Evolutionary conservation across 768 basidiomycete genomes (phyloP), one percentile per base, ranked within the genome.

Genomic region (Pholiota conissans): DNA sequence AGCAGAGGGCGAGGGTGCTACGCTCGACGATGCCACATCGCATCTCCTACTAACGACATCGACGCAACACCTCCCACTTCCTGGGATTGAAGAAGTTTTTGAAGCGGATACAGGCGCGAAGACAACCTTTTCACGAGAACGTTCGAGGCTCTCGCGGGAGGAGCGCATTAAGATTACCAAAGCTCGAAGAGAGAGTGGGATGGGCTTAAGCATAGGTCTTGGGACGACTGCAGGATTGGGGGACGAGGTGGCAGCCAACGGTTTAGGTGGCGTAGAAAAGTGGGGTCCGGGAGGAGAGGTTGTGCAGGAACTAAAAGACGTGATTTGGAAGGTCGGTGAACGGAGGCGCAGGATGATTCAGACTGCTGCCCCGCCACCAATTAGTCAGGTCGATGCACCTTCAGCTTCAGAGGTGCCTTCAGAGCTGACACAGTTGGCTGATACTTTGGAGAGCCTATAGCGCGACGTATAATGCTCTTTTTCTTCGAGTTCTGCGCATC

Each of bases 241-340:
- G 18, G 58, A 56, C 32, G 60, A 58, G n/a, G 48, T 61, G 11
- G 59, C 61, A 45, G 55, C 57, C 56, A 61, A 49, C 18, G 55
- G 47, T 46, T 49, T 54, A 29, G 49, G 61, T 32, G 67, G 65
- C 16, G 64, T 69, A 35, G 85, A 82, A 69, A 74, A 75, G 56
- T 86, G 87, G 86, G 89, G 88, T 0, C 90, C 88, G 6, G 83
- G 84, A 3, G 86, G 85, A 1, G 91, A 92, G 59, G 90, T 93
- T 32, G 89, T 93, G 5, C 85, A 90, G 68, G 91, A 93, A 69
- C 74, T 93, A 61, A 90, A 89, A 69, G 91, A 92, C 63, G 90
- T 93, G 10, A 93, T 93, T 28, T 90, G 88, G 89, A 88, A 91
- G 69, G 91, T 93, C 8, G 82, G 90, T 29, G 88, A 92, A 71